These are phyloP conservation scores for Cucurbita maxima DNA, from an alignment of 306 rosid species.

Conservation along the genomic window DNA sequence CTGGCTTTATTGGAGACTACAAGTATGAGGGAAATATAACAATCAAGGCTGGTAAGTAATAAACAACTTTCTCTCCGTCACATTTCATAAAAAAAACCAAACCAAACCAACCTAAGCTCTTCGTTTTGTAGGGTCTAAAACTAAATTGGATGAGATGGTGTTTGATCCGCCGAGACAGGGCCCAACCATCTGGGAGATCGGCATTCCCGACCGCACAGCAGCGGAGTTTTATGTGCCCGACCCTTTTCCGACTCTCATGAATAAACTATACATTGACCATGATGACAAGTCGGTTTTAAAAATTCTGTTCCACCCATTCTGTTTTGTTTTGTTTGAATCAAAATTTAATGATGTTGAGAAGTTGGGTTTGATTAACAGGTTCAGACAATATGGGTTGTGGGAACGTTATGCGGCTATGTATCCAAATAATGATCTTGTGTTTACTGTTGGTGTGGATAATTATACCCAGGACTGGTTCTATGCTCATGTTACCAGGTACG, in stretches of 20 bases:
- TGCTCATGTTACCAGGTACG: conserved; percentile 16
- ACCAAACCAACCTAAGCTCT: background rate
- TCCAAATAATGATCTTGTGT: conserved; percentile 12
- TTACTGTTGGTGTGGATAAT: conserved; percentile 7
- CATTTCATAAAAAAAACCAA: background rate
- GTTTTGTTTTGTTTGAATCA: background rate
- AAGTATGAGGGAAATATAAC: conserved; percentile 20
- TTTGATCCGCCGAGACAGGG: conserved; percentile 70
- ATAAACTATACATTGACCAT: conserved; percentile 13
- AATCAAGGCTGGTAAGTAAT: conserved; percentile 43
- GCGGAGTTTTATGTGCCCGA: conserved; percentile 50
- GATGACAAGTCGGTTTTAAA: conserved; percentile 22
- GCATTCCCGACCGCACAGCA: conserved; percentile 72
- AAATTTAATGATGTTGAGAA: background rate
- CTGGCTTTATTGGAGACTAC: conserved; percentile 70
- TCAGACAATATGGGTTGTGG: conserved; percentile 25
- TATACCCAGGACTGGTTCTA: conserved; percentile 13
- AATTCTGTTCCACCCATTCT: background rate
- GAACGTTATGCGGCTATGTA: conserved; percentile 19
- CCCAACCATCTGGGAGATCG: conserved; percentile 75
- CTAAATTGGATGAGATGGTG: conserved; percentile 18
- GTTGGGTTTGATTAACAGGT: background rate
- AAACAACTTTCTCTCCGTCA: background rate
- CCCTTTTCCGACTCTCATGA: conserved; percentile 29
- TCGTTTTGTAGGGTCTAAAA: conserved; percentile 14